Conservation (phyloP, 495 filamentous ascomycete genomes). For the Trypethelium eluteriae region DNA sequence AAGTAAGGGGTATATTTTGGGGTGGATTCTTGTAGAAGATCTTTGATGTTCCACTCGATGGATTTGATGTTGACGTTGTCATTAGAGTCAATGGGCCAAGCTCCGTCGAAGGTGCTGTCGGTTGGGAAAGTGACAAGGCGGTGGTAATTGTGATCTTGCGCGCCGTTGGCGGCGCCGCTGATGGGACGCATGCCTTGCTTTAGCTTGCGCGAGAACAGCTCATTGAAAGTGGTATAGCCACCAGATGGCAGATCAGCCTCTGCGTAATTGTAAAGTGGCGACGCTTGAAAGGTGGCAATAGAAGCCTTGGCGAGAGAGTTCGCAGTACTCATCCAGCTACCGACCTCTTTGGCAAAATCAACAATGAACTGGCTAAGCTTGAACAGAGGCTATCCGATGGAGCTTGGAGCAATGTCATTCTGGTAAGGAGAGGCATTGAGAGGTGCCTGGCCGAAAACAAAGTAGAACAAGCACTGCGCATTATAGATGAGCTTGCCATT, state of each 20-base stretch:
- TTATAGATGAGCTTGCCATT: neutral
- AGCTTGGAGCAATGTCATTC: neutral
- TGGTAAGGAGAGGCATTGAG: neutral
- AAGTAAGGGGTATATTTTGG: neutral
- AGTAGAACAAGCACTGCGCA: neutral
- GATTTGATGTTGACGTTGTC: neutral
- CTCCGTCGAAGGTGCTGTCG: neutral
- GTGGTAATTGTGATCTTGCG: neutral
- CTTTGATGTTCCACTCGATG: neutral
- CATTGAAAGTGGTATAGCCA: slow-evolving; percentile 31
- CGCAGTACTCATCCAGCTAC: neutral
- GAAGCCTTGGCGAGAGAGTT: neutral
- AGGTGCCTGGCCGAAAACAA: neutral
- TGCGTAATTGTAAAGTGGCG: slow-evolving; percentile 23
- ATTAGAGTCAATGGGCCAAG: neutral
- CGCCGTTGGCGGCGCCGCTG: slow-evolving; percentile 13
- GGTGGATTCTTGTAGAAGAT: neutral
- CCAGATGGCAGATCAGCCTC: slow-evolving; percentile 26
- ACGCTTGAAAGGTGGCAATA: neutral
- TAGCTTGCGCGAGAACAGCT: slow-evolving; percentile 29
- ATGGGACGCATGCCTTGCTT: slow-evolving; percentile 25
- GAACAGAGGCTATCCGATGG: neutral
- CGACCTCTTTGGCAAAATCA: neutral
- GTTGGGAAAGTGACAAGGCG: neutral
- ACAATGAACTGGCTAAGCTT: neutral